Conservation (phyloP, 148 eudicot species). For the Pouteria glomerata region DNA sequence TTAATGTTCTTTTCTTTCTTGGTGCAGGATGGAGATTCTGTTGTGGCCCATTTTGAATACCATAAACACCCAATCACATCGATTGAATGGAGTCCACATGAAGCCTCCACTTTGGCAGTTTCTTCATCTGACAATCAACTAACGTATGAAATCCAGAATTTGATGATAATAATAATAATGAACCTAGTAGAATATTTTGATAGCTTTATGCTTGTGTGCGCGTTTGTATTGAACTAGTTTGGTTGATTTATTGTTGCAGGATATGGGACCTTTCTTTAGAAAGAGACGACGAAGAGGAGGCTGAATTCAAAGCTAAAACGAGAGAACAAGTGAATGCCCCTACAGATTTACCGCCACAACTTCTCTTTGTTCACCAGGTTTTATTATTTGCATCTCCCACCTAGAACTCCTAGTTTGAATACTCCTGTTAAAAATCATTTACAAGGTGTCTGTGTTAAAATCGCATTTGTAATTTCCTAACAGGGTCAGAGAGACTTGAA, state of each 20-base stretch:
- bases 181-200: not conserved
- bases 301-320: conserved; percentile 74
- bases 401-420: not conserved
- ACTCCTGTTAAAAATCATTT: not conserved
- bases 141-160: conserved; percentile 50
- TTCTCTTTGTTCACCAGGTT: conserved; percentile 94
- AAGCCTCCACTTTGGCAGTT: conserved; percentile 81
- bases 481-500: conserved; percentile 99
- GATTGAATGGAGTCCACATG: conserved; percentile 97
- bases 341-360: conserved; percentile 85
- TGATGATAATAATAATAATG: not conserved
- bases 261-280: conserved; percentile 92
- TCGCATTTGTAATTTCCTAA: not conserved
- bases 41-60: conserved; percentile 77
- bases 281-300: conserved; percentile 96
- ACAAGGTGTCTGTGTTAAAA: not conserved
- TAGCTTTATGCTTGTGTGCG: not conserved
- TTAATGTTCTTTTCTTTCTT: not conserved
- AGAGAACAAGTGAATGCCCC: conserved; percentile 75
- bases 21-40: conserved; percentile 68
- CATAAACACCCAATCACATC: conserved; percentile 95
- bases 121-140: conserved; percentile 88
- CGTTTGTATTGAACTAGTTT: not conserved
- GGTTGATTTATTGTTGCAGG: conserved; percentile 24
- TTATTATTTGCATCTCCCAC: not conserved